These are phyloP conservation scores for Coniochaeta ligniaria DNA, from an alignment of 2,329 filamentous ascomycete species.

Conservation along the genomic window DNA sequence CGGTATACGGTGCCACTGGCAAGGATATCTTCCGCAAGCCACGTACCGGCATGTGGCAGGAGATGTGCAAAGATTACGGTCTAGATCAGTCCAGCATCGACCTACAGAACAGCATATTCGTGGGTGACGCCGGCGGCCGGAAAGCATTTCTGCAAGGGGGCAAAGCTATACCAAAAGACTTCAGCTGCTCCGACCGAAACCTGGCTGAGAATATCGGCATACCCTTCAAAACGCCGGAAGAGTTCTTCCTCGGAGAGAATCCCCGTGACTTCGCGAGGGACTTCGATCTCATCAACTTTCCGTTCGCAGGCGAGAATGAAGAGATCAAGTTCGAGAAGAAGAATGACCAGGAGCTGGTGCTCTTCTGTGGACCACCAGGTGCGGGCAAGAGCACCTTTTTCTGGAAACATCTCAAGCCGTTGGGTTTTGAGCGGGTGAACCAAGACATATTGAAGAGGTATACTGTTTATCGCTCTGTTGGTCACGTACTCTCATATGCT, in stretches of 20 bases:
- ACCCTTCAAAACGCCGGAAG: constrained; percentile 78
- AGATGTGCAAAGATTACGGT: constrained; percentile 50
- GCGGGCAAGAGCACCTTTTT: constrained; percentile 91
- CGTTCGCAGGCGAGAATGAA: constrained; percentile 25
- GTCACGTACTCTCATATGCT: constrained; percentile 7
- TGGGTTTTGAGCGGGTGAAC: constrained; percentile 80
- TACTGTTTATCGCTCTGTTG: constrained; percentile 26
- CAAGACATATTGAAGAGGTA: constrained; percentile 77
- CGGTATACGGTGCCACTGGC: constrained; percentile 78
- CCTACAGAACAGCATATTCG: constrained; percentile 66
- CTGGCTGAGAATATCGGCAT: constrained; percentile 82
- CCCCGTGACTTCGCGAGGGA: constrained; percentile 58
- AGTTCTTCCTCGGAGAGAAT: constrained; percentile 71
- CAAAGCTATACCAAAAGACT: constrained; percentile 40
- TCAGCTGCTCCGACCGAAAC: constrained; percentile 64
- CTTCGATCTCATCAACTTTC: constrained; percentile 63
- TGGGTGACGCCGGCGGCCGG: constrained; percentile 77
- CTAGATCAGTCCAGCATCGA: constrained; percentile 57
- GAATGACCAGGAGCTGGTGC: constrained; percentile 64
- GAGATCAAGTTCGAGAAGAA: constrained; percentile 49
- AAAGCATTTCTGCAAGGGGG: constrained; percentile 29
- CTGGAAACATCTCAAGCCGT: constrained; percentile 66
- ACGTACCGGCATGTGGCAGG: constrained; percentile 78
- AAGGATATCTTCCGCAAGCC: constrained; percentile 84
- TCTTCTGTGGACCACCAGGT: constrained; percentile 85